Conservation (phyloP, 257 asterid species). For the Primulina huaijiensis region DNA sequence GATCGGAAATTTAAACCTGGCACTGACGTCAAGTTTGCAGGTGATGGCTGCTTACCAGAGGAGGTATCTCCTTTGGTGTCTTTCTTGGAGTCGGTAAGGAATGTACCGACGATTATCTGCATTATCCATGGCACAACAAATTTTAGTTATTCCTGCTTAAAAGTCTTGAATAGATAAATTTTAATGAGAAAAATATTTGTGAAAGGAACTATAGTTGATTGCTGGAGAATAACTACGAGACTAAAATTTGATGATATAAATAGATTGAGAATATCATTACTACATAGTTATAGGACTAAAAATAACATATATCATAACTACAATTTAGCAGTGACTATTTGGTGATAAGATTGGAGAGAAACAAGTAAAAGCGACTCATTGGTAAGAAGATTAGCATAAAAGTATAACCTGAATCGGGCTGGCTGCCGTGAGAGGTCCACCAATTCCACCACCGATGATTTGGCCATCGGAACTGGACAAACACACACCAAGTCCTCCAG, state of each 20-base stretch:
- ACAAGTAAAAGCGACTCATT: neutral
- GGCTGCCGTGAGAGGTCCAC: slow-evolving; percentile 62
- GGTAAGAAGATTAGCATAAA: neutral
- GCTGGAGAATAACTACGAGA: neutral
- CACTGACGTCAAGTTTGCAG: slow-evolving; percentile 38
- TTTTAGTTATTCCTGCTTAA: neutral
- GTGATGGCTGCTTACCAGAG: slow-evolving; percentile 38
- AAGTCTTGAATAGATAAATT: neutral
- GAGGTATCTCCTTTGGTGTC: slow-evolving; percentile 36
- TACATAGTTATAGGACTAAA: neutral
- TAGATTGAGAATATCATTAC: neutral
- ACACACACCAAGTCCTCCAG: slow-evolving; percentile 59
- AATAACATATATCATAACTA: neutral
- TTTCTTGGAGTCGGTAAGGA: slow-evolving; percentile 43
- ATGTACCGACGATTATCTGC: slow-evolving; percentile 55
- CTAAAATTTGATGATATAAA: neutral
- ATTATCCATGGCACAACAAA: slow-evolving; percentile 2
- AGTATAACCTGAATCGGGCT: slow-evolving; percentile 55
- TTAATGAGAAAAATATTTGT: neutral
- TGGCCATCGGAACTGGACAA: slow-evolving; percentile 57
- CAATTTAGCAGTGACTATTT: neutral
- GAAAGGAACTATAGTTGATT: neutral
- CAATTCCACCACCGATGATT: slow-evolving; percentile 68
- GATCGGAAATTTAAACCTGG: slow-evolving; percentile 43
- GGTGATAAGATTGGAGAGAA: neutral